Base-by-base conservation (phyloP, 257 asterid species). In the Avicennia marina region DNA sequence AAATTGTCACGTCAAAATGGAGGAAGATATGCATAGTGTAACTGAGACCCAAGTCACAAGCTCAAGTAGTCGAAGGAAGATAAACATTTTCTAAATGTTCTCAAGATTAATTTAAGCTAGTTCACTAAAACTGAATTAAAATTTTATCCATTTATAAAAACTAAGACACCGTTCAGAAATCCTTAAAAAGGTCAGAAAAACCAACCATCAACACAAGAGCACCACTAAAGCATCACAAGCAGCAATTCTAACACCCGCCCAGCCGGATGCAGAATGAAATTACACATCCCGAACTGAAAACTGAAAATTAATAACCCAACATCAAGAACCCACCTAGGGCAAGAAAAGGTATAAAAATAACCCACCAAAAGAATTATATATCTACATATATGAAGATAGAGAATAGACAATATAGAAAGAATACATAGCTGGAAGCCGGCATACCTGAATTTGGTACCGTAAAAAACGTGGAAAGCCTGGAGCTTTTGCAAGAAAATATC, bases 401-500 rank as follows among this genome's bases (percentile, higher is more conserved):
- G n/a, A n/a, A n/a, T n/a, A n/a, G n/a, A n/a, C n/a, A n/a, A 46
- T 2, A 27, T 2, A 13, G 21, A 21, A 7, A 39, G 11, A 29
- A 32, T 7, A 24, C 1, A 45, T 47, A 24, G 17, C 24, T 2
- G n/a, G 13, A 59, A 15, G 18, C 24, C 22, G 2, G 1, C 1
- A 29, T 55, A 79, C 90, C 79, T 68, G 83, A 79, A 79, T 56
- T 74, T 77, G 69, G 78, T 58, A 6, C 64, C 81, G 29, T 66
- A 63, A 58, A 70, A 85, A 25, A 57, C 67, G 66, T 86, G 94
- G 49, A 88, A 91, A 62, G 75, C 62, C 40, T 72, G 81, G 44
- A 91, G 94, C 69, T 79, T 87, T 56, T 78, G 77, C 78, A 64
- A 60, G 78, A 88, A 88, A 67, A 77, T 5, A 53, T 85, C 84